Evolutionary conservation across 768 basidiomycete genomes (phyloP).

Genomic region (Rickenella mellea): DNA sequence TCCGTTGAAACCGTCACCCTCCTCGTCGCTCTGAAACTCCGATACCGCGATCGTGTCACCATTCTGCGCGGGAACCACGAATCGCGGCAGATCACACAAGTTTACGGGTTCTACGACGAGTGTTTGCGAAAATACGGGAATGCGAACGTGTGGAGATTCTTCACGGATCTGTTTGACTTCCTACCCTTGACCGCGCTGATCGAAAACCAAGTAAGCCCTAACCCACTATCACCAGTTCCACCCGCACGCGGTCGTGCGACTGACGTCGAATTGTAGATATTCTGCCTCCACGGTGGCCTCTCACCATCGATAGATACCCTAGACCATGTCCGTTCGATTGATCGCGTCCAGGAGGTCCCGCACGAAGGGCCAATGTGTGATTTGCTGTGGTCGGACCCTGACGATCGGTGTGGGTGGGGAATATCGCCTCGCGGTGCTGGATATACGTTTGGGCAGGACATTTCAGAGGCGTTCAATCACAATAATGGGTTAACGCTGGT

Average conservation of each 20-base stretch:
- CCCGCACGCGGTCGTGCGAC: neutral
- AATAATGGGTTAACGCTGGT: conserved; percentile 97
- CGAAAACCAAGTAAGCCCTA: conserved; percentile 87
- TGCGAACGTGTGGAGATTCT: conserved; percentile 99
- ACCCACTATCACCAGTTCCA: conserved; percentile 2
- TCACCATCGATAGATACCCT: conserved; percentile 98
- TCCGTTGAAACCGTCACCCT: conserved; percentile 98
- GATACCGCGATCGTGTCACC: conserved; percentile 96
- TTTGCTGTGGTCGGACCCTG: conserved; percentile 97
- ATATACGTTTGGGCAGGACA: conserved; percentile 98
- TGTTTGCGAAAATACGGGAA: conserved; percentile 99
- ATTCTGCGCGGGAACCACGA: conserved; percentile 99
- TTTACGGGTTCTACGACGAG: conserved; percentile 99
- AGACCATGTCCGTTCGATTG: conserved; percentile 97
- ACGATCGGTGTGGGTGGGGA: conserved; percentile 99
- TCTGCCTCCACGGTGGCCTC: conserved; percentile 95
- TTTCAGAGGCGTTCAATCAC: conserved; percentile 98
- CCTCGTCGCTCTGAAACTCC: conserved; percentile 92
- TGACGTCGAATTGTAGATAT: conserved; percentile 54
- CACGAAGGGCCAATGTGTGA: conserved; percentile 99
- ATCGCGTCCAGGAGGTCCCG: conserved; percentile 98
- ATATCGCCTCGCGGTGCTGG: conserved; percentile 98
- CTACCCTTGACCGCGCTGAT: conserved; percentile 95
- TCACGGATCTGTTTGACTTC: conserved; percentile 97
- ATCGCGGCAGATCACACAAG: conserved; percentile 98